Conservation (phyloP, 208 protist species). For the Dictyostelium gargantuum region DNA sequence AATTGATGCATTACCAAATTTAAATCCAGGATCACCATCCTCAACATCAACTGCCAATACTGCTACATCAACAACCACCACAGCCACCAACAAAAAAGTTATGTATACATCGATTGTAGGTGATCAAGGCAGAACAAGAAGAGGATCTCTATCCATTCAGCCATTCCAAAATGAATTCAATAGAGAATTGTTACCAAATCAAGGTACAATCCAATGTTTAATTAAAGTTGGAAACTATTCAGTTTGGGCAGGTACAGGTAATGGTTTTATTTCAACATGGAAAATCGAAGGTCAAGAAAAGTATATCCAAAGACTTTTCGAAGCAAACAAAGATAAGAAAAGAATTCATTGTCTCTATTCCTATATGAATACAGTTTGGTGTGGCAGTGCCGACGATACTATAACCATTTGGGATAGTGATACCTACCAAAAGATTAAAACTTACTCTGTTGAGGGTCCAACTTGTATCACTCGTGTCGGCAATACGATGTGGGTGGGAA, state of each 20-base stretch:
- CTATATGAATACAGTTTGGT: constrained; percentile 54
- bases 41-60: neutral
- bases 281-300: constrained; percentile 28
- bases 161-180: constrained; percentile 56
- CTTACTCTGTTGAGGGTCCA: neutral
- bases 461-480: constrained; percentile 25
- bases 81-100: neutral
- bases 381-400: constrained; percentile 25
- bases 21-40: neutral
- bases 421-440: constrained; percentile 17
- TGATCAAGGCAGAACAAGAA: neutral
- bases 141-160: constrained; percentile 29
- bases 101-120: neutral
- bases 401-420: constrained; percentile 19
- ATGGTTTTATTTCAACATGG: constrained; percentile 9
- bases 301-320: neutral
- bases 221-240: neutral
- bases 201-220: constrained; percentile 55
- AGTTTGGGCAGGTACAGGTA: constrained; percentile 32
- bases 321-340: constrained; percentile 2
- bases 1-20: neutral
- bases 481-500: constrained; percentile 48
- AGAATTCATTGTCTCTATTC: constrained; percentile 44
- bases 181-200: neutral
- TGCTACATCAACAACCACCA: neutral